Evolutionary conservation across 495 filamentous ascomycete genomes (phyloP).

Genomic region (Podospora pseudopauciseta): DNA sequence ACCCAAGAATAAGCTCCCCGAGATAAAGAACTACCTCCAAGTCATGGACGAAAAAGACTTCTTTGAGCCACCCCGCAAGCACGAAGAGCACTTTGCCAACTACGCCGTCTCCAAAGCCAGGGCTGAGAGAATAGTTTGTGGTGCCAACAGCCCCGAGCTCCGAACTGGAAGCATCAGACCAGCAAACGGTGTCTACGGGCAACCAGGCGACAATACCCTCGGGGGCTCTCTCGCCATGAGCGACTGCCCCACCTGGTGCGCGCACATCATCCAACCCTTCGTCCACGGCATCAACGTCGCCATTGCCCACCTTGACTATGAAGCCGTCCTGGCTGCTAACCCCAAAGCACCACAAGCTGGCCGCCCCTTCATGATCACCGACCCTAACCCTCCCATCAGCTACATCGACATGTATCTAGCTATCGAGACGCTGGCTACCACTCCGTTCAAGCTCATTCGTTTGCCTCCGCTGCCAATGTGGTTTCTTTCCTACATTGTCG

Average conservation of each 20-base stretch:
- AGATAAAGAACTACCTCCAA: constrained; percentile 45
- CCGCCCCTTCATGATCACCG: constrained; percentile 39
- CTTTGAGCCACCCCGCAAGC: constrained; percentile 37
- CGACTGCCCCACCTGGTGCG: constrained; percentile 46
- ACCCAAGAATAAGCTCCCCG: constrained; percentile 9
- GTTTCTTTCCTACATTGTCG: constrained; percentile 47
- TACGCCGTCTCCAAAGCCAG: constrained; percentile 54
- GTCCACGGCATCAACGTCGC: constrained; percentile 57
- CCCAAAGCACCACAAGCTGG: constrained; percentile 34
- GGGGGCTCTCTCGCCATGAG: constrained; percentile 38
- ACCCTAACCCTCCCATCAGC: constrained; percentile 40
- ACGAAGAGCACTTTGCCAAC: constrained; percentile 55
- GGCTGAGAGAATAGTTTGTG: constrained; percentile 51
- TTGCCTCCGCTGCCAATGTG: constrained; percentile 45
- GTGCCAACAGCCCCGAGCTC: constrained; percentile 41
- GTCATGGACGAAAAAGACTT: constrained; percentile 46
- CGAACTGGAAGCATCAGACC: constrained; percentile 57
- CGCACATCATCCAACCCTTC: constrained; percentile 51
- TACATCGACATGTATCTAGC: constrained; percentile 27
- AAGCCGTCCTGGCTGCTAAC: constrained; percentile 34
- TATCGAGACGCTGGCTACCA: constrained; percentile 30
- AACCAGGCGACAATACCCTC: constrained; percentile 51
- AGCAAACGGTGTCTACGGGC: constrained; percentile 57
- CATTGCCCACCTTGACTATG: constrained; percentile 56
- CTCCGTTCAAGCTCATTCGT: constrained; percentile 32